Conservation (phyloP, 768 basidiomycete species). For the Termitomyces sp. region DNA sequence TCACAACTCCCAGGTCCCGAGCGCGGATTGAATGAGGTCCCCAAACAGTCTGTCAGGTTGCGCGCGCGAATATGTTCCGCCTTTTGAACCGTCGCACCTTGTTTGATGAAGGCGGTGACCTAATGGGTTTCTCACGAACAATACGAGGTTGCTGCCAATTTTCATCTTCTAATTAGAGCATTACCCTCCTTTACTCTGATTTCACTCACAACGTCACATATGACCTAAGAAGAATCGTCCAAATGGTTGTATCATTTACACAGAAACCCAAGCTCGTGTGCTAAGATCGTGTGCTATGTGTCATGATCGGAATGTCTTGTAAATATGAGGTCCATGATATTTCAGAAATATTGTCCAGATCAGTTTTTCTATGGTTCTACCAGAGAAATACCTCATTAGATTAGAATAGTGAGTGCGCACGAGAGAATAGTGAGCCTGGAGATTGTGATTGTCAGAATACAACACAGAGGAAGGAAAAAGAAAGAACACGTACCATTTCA, state of each 20-base stretch:
- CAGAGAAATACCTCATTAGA: conserved; percentile 18
- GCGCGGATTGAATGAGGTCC: not conserved
- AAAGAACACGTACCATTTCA: conserved; percentile 68
- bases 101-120: not conserved
- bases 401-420: conserved; percentile 32
- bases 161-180: not conserved
- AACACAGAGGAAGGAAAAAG: not conserved
- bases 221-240: not conserved
- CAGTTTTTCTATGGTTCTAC: not conserved
- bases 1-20: not conserved
- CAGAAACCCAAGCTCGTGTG: not conserved
- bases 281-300: not conserved
- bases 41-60: not conserved
- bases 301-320: not conserved
- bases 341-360: not conserved
- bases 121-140: not conserved
- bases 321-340: not conserved
- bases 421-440: conserved; percentile 58
- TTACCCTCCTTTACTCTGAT: not conserved
- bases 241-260: not conserved
- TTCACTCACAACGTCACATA: not conserved
- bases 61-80: not conserved
- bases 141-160: not conserved
- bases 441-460: not conserved
- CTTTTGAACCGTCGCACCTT: not conserved